These are phyloP conservation scores for Sporobolomyces phaffii DNA, from an alignment of 768 basidiomycete species.

Conservation along the genomic window DNA sequence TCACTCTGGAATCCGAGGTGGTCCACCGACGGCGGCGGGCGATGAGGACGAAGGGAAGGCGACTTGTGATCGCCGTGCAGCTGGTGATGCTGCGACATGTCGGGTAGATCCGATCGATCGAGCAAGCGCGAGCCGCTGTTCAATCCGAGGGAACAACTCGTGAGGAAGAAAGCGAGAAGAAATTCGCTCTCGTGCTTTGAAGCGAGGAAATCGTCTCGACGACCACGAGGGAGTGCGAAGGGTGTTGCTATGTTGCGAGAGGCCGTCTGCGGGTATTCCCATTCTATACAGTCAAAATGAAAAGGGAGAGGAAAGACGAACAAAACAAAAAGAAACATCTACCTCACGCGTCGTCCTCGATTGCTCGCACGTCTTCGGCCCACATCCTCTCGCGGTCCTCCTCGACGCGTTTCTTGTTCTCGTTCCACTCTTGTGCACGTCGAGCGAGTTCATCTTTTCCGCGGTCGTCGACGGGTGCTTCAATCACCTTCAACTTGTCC, in stretches of 20 bases:
- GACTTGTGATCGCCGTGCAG: neutral
- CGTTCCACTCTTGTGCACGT: constrained; percentile 4
- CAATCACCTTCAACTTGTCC: constrained; percentile 59
- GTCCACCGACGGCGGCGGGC: neutral
- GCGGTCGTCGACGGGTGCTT: constrained; percentile 13
- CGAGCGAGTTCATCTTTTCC: neutral
- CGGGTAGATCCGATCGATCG: too few species aligned
- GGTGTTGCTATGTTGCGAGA: too few species aligned
- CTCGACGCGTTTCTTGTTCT: constrained; percentile 2
- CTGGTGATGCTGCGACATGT: neutral
- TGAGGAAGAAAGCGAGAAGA: neutral
- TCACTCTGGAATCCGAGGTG: neutral
- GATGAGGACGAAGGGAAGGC: neutral
- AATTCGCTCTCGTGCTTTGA: neutral
- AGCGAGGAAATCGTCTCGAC: too few species aligned
- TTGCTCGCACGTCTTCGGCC: neutral
- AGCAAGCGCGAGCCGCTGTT: too few species aligned
- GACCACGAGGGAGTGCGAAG: too few species aligned
- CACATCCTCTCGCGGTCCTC: constrained; percentile 8
- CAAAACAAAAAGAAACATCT: neutral
- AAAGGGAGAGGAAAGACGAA: neutral
- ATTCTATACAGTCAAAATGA: neutral
- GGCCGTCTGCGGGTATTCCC: constrained; percentile 13
- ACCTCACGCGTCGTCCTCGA: constrained; percentile 15
- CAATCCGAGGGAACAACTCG: neutral